Percentiles rank a stretch among this genome's conserved stretches.
Conservation (phyloP, 352 stramenopile species). For the Phytophthora pini region DNA sequence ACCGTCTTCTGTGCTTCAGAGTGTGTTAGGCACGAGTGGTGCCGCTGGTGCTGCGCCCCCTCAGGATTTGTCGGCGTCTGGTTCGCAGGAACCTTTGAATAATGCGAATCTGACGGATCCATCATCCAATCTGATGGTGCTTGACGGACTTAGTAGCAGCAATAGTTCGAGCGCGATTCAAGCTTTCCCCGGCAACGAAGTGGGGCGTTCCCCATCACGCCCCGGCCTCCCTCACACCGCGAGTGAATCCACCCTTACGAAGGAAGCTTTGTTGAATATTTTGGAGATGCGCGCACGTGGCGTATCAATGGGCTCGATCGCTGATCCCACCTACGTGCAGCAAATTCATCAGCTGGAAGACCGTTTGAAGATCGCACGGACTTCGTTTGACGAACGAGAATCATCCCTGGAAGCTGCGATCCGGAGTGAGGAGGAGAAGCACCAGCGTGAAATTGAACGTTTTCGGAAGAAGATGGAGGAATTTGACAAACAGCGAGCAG, state of each 20-base stretch:
- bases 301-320: constrained; percentile 64
- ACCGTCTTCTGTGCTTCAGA: constrained; percentile 25
- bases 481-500: constrained; percentile 79
- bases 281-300: constrained; percentile 59
- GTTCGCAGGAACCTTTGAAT: constrained; percentile 29
- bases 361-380: constrained; percentile 60
- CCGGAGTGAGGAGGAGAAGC: constrained; percentile 81
- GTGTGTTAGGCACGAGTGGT: constrained; percentile 24
- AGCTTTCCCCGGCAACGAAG: constrained; percentile 34
- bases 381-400: constrained; percentile 72
- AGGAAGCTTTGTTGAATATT: constrained; percentile 51
- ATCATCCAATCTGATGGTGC: constrained; percentile 43
- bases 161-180: constrained; percentile 36
- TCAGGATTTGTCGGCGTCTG: constrained; percentile 13
- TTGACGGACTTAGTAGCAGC: constrained; percentile 37
- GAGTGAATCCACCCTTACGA: constrained; percentile 52
- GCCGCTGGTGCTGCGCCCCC: constrained; percentile 8
- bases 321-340: constrained; percentile 61
- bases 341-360: constrained; percentile 76
- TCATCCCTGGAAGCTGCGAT: constrained; percentile 77
- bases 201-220: constrained; percentile 39
- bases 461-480: constrained; percentile 88
- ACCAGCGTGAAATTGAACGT: constrained; percentile 83
- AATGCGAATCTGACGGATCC: constrained; percentile 32
- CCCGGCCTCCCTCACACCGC: constrained; percentile 44